A percentile compares a stretch with the other conserved stretches of the same genome.
Evolutionary conservation across 352 stramenopile genomes (phyloP).

Genomic region (Phytophthora megakarya): DNA sequence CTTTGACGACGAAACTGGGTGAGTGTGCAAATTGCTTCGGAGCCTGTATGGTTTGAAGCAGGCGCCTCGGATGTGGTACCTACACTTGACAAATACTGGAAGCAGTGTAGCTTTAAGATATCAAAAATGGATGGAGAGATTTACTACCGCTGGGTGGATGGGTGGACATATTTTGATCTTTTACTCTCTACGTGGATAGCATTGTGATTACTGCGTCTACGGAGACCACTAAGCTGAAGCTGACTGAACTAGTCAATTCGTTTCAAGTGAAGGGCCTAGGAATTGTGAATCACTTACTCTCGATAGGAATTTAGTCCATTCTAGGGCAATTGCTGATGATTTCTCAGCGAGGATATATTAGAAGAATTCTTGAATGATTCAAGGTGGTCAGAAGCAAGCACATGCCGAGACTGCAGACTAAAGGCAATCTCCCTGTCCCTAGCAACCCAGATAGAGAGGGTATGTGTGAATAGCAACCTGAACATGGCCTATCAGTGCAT

Average conservation of each 20-base stretch:
- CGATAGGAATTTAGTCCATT: slow-evolving; percentile 14
- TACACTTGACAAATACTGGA: not conserved
- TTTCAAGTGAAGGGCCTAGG: slow-evolving; percentile 10
- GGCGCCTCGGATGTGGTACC: no score
- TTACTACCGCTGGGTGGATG: not conserved
- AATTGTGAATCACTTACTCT: slow-evolving; percentile 9
- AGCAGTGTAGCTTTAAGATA: not conserved
- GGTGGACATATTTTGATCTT: not conserved
- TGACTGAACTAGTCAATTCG: slow-evolving; percentile 2
- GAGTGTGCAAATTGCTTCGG: no score
- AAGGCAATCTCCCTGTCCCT: no score
- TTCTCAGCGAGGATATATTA: slow-evolving; percentile 6
- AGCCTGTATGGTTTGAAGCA: no score
- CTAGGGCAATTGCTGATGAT: not conserved
- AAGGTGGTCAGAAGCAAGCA: no score
- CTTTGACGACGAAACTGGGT: no score
- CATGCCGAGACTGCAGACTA: no score
- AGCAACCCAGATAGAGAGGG: no score
- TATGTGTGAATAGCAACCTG: no score
- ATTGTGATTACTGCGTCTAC: slow-evolving; percentile 7
- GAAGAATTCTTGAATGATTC: no score
- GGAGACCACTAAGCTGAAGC: not conserved
- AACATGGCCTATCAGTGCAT: no score
- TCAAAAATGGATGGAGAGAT: slow-evolving; percentile 1
- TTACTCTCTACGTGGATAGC: slow-evolving; percentile 10